Evolutionary conservation across 2,329 filamentous ascomycete genomes (phyloP).

Genomic region (Ophiostoma ips): DNA sequence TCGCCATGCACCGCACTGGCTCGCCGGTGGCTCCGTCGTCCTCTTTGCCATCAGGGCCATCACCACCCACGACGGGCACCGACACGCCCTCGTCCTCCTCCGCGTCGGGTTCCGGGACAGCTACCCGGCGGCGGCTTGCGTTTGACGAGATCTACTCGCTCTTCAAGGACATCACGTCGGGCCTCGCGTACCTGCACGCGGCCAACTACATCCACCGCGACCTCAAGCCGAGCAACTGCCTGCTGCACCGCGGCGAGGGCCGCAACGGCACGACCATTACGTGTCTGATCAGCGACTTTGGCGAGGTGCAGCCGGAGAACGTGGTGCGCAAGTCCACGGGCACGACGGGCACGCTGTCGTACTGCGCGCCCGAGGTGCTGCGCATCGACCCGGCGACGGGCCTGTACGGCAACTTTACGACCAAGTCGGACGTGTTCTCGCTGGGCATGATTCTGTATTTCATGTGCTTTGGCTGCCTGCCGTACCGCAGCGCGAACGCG

Average conservation of each 20-base stretch:
- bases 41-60: too few species aligned
- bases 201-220: conserved; percentile 94
- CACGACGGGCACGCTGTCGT: conserved; percentile 90
- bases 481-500: conserved; percentile 71
- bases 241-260: conserved; percentile 60
- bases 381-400: conserved; percentile 51
- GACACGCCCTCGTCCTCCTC: neutral
- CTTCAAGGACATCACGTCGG: conserved; percentile 89
- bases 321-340: conserved; percentile 76
- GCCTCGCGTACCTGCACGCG: conserved; percentile 74
- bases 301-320: conserved; percentile 82
- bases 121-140: too few species aligned
- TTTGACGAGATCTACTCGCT: conserved; percentile 86
- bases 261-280: conserved; percentile 38
- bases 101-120: too few species aligned
- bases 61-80: too few species aligned
- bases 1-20: too few species aligned
- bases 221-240: conserved; percentile 89
- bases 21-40: too few species aligned
- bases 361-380: conserved; percentile 90
- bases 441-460: conserved; percentile 98
- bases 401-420: conserved; percentile 80
- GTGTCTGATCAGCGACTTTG: conserved; percentile 94
- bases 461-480: conserved; percentile 83
- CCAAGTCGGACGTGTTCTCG: conserved; percentile 96